phyloP scores from a whole-genome alignment of 495 filamentous ascomycete species.

The Aspergillus ellipticus region DNA sequence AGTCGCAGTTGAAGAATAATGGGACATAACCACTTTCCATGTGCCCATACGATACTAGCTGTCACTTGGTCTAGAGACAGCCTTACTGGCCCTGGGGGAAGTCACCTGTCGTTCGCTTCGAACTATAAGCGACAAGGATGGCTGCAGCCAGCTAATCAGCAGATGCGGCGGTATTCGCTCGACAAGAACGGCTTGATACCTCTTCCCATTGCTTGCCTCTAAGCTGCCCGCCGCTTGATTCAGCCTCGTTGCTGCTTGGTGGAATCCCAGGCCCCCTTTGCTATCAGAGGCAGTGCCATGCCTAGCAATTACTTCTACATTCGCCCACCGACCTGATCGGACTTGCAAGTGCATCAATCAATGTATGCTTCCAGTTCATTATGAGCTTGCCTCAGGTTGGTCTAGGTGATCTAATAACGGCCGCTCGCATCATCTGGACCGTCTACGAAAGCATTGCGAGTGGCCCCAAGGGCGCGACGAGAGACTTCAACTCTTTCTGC shows the following conservation, averaged over 20 bases:
- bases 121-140: not conserved
- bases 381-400: slow-evolving; percentile 14
- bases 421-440: slow-evolving; percentile 2
- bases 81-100: not conserved
- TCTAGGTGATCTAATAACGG: slow-evolving; percentile 8
- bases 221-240: not conserved
- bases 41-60: not conserved
- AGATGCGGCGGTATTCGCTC: not conserved
- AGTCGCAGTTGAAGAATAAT: not conserved
- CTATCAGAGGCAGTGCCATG: not conserved
- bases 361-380: not conserved
- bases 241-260: not conserved
- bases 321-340: not conserved
- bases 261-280: not conserved
- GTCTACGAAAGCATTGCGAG: slow-evolving; percentile 7
- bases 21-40: not conserved
- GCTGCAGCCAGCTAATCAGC: not conserved
- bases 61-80: not conserved
- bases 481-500: slow-evolving; percentile 6
- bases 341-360: not conserved
- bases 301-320: not conserved
- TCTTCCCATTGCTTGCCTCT: not conserved
- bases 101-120: not conserved
- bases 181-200: not conserved
- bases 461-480: not conserved